Evolutionary conservation across 345 rosid genomes (phyloP).

Genomic region (Dipteronia dyeriana): DNA sequence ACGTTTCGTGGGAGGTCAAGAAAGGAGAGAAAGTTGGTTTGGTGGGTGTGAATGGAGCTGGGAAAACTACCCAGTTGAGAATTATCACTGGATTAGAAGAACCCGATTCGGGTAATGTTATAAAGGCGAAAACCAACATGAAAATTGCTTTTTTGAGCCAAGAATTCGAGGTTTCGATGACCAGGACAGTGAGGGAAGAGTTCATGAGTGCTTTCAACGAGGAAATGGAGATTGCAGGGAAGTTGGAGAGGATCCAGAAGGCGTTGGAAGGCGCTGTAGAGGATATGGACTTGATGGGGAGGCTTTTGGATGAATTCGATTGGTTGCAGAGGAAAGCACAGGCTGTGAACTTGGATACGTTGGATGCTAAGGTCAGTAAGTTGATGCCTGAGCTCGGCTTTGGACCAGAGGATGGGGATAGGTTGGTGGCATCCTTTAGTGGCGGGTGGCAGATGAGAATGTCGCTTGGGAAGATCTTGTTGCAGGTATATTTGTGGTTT

Average conservation of each 20-base stretch:
- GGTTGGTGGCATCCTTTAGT: constrained; percentile 93
- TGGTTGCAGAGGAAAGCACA: constrained; percentile 83
- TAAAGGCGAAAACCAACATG: constrained; percentile 73
- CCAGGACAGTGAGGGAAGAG: constrained; percentile 91
- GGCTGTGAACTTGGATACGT: constrained; percentile 61
- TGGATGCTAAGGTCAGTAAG: constrained; percentile 87
- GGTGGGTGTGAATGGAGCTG: constrained; percentile 94
- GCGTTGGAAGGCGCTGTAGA: constrained; percentile 77
- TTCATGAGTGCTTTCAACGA: constrained; percentile 81
- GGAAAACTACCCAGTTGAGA: constrained; percentile 92
- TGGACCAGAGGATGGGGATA: constrained; percentile 73
- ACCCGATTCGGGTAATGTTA: constrained; percentile 86
- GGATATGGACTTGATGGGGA: constrained; percentile 94
- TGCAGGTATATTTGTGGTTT: constrained; percentile 59
- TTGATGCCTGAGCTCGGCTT: constrained; percentile 95
- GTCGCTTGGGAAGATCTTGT: constrained; percentile 93
- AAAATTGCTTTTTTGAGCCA: constrained; percentile 81
- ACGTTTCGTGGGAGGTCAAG: constrained; percentile 91
- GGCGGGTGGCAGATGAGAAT: constrained; percentile 99
- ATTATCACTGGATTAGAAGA: constrained; percentile 85
- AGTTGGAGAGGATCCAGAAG: constrained; percentile 81
- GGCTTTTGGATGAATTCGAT: constrained; percentile 93
- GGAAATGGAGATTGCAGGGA: constrained; percentile 76
- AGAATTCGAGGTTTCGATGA: constrained; percentile 88
- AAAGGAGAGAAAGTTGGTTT: constrained; percentile 89